Evolutionary conservation across 352 stramenopile species (phyloP).

Genomic region (Thalassiosira exigua): DNA sequence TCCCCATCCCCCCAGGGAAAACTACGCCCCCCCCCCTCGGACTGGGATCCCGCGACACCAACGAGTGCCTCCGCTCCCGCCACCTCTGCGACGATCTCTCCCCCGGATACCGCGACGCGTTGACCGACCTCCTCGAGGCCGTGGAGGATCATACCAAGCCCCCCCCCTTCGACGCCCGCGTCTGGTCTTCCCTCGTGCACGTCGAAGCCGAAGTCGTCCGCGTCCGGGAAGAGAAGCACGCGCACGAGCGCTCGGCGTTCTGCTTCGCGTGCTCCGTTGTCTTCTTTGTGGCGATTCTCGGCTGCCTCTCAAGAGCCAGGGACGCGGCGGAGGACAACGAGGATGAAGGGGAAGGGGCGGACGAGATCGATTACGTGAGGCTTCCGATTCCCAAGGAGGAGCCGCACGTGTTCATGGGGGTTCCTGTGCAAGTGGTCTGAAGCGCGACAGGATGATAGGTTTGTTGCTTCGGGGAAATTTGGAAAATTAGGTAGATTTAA

Average conservation of each 20-base stretch:
- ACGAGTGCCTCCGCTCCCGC: neutral
- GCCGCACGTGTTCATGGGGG: conserved; percentile 10
- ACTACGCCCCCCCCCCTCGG: neutral
- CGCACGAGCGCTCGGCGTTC: too few relatives aligned
- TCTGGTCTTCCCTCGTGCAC: too few relatives aligned
- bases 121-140: neutral
- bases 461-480: too few relatives aligned
- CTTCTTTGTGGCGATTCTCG: too few relatives aligned
- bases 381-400: neutral
- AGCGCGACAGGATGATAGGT: too few relatives aligned
- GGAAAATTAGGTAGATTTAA: too few relatives aligned
- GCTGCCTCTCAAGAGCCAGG: too few relatives aligned
- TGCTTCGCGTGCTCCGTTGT: too few relatives aligned
- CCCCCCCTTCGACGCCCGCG: too few relatives aligned
- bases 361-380: neutral
- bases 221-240: too few relatives aligned
- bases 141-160: too few relatives aligned
- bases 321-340: neutral
- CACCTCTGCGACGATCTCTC: conserved; percentile 4
- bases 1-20: neutral
- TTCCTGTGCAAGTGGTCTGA: conserved; percentile 15
- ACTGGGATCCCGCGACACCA: neutral
- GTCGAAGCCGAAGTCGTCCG: too few relatives aligned
- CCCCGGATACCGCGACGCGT: neutral
- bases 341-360: neutral